Conservation (phyloP, 345 rosid genomes). For the Eucalyptus albens region DNA sequence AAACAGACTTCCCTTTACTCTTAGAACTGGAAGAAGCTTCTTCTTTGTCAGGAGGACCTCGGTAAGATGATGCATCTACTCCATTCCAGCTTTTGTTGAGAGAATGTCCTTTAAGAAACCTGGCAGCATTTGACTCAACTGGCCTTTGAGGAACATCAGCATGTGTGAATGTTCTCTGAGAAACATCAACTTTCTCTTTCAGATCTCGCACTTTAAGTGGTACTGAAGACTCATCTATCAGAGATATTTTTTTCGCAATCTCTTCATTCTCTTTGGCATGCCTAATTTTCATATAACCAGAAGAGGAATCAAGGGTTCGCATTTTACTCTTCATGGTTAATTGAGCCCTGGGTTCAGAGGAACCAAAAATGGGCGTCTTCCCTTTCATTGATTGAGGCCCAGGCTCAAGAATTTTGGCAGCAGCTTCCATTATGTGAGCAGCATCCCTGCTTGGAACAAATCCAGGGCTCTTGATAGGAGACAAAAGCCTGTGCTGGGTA, state of each 20-base stretch:
- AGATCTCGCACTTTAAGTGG: conserved; percentile 23
- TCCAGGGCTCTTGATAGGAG: conserved; percentile 92
- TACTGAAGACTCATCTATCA: conserved; percentile 15
- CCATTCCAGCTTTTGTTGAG: conserved; percentile 65
- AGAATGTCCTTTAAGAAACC: conserved; percentile 52
- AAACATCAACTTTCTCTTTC: conserved; percentile 37
- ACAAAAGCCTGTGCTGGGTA: conserved; percentile 80
- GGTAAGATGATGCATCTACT: conserved; percentile 19
- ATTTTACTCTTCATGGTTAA: conserved; percentile 20
- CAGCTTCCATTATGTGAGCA: conserved; percentile 95
- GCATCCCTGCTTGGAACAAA: conserved; percentile 70
- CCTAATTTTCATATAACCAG: conserved; percentile 51
- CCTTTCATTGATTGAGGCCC: conserved; percentile 10
- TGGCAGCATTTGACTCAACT: conserved; percentile 39
- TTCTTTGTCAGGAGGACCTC: conserved; percentile 21
- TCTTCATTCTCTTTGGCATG: conserved; percentile 58
- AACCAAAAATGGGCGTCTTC: not conserved
- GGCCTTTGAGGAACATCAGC: conserved; percentile 33
- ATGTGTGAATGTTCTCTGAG: conserved; percentile 27
- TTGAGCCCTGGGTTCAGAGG: not conserved
- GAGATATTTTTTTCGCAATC: conserved; percentile 39
- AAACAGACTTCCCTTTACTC: conserved; percentile 53
- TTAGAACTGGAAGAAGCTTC: conserved; percentile 33
- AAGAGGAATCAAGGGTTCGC: conserved; percentile 38
- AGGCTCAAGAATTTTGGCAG: conserved; percentile 70